phyloP scores from a whole-genome alignment of 2,329 filamentous ascomycete species.

The Stromatinia cepivora region DNA sequence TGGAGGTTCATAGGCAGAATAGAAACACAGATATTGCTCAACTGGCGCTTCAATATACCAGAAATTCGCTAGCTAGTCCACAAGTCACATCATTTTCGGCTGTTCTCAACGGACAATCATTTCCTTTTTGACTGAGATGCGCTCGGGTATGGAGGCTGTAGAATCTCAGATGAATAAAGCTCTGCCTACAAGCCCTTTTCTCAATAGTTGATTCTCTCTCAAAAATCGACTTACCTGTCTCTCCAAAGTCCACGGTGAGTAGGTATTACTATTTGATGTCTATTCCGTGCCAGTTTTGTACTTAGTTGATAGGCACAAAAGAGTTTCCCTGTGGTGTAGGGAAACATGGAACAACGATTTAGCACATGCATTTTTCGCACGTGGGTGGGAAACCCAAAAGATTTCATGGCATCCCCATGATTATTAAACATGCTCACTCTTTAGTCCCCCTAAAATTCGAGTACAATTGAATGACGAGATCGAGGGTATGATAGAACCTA shows the following conservation, averaged over 20 bases:
- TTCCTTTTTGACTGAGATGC: no score
- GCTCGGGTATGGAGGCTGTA: neutral
- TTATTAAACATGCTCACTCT: neutral
- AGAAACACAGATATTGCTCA: neutral
- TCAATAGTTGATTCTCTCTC: fast-evolving
- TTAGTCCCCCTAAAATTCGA: neutral
- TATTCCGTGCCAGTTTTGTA: neutral
- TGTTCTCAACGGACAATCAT: neutral
- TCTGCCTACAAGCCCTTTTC: neutral
- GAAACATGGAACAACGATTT: neutral
- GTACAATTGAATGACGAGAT: no score
- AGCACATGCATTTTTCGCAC: neutral
- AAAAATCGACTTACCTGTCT: no score
- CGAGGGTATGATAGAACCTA: neutral
- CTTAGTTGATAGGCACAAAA: neutral
- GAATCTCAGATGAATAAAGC: neutral
- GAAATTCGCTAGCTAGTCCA: neutral
- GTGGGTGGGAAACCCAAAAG: no score
- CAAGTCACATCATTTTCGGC: neutral
- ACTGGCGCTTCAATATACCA: neutral
- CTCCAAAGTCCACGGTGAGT: neutral
- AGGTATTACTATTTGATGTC: neutral
- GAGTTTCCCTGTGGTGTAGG: neutral
- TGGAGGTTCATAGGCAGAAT: neutral
- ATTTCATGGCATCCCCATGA: neutral